A percentile compares a stretch with the other conserved stretches of the same genome.
Conservation (phyloP, 2,329 filamentous ascomycete genomes). For the Paecilomyces sp. region DNA sequence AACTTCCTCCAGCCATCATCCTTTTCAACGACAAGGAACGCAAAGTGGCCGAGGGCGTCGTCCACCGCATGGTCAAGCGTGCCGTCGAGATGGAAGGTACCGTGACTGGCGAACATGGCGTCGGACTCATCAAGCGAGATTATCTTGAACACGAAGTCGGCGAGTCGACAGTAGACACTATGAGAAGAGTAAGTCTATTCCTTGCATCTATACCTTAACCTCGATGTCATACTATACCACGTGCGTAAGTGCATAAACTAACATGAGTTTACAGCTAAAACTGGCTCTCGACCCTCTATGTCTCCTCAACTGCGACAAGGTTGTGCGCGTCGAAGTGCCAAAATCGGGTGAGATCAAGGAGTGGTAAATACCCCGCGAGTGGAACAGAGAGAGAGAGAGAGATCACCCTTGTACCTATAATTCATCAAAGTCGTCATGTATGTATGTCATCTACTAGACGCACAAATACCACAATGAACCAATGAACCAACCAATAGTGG, state of each 20-base stretch:
- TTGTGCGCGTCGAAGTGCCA: slow-evolving; percentile 50
- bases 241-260: slow-evolving; percentile 5
- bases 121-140: slow-evolving; percentile 63
- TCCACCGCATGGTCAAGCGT: slow-evolving; percentile 63
- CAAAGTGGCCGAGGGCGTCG: slow-evolving; percentile 49
- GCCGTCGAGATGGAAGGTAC: slow-evolving; percentile 66
- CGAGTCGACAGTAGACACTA: slow-evolving; percentile 53
- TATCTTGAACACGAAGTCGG: slow-evolving; percentile 58
- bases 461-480: too few species aligned
- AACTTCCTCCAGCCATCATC: slow-evolving; percentile 45
- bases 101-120: slow-evolving; percentile 65
- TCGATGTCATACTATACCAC: not conserved
- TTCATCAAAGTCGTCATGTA: too few species aligned
- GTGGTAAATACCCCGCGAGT: slow-evolving; percentile 25
- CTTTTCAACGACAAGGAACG: slow-evolving; percentile 54
- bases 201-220: not conserved
- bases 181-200: slow-evolving; percentile 50
- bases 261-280: slow-evolving; percentile 44
- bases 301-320: slow-evolving; percentile 58
- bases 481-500: too few species aligned
- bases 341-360: slow-evolving; percentile 42
- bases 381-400: slow-evolving; percentile 1
- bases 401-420: not conserved
- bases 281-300: slow-evolving; percentile 60
- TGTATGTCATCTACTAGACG: too few species aligned